Base-by-base conservation (phyloP, 805 yeast species). In the Suhomyces sp. region DNA sequence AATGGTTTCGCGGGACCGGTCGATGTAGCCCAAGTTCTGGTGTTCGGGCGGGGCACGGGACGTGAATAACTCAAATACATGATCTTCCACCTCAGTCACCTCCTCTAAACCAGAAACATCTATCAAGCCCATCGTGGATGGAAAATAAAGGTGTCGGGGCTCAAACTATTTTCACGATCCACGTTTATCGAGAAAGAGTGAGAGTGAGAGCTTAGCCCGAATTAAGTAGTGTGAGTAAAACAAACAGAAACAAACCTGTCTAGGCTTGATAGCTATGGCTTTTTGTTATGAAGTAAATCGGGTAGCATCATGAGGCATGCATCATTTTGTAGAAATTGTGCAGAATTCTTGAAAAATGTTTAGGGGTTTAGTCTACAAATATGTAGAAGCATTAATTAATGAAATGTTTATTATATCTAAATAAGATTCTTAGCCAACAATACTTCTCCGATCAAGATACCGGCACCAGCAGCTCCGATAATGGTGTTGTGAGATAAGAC, bases 381-480 rank as follows among this genome's bases (percentile, higher is more conserved):
- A 31, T 4, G n/a, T 4, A 3, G 6, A 31, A 6, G 35, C 6
- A 1, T 6, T 13, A 31, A 6, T 31, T n/a, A n/a, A n/a, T 31
- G 8, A 31, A 10, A n/a, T n/a, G 17, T 31, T 6, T 13, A n/a
- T 31, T n/a, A 13, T n/a, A 37, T 17, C 51, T 80, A 91, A 57
- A 93, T 79, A 59, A 89, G 71, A 54, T 82, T 79, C 75, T 87
- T 91, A 54, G 92, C 92, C 54, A 81, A 72, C 62, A 94, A 79
- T 50, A 91, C 78, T 77, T 94, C 99, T 49, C 96, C 99, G 68
- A 94, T 94, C 71, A 94, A 83, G 55, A 94, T 80, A 71, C 99
- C 99, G 7, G 97, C 87, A 68, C 99, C 99, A 22, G 99, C 99
- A 65, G 99, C 99, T 66, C 99, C 99, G 60, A 94, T 89, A 63